A percentile compares a stretch with the other conserved stretches of the same genome.
phyloP scores from a whole-genome alignment of 805 yeast species.

The Candida takata region DNA sequence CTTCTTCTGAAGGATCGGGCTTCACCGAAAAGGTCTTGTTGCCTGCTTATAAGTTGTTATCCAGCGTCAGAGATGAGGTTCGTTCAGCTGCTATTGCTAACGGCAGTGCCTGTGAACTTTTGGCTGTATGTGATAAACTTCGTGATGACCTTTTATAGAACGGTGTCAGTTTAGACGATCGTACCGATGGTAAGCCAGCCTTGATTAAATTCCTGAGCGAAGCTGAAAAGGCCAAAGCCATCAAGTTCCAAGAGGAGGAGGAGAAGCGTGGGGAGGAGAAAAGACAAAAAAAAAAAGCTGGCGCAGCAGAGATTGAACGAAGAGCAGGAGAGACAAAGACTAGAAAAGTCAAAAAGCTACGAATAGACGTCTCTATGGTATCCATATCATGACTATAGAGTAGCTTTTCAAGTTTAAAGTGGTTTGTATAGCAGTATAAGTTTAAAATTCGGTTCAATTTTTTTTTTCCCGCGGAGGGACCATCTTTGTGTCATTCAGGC shows the following conservation, averaged over 20 bases:
- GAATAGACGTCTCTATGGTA: no score
- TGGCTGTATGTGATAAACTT: constrained; percentile 66
- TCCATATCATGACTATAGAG: no score
- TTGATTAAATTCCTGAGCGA: constrained; percentile 72
- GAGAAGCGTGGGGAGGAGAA: constrained; percentile 46
- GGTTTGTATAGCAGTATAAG: no score
- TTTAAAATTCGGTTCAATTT: no score
- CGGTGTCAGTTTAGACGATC: constrained; percentile 85
- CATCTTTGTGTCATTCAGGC: no score
- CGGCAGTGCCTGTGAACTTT: constrained; percentile 42
- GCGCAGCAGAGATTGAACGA: constrained; percentile 50
- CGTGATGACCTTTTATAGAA: constrained; percentile 66
- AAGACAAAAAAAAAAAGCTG: constrained; percentile 50
- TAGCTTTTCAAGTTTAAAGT: no score
- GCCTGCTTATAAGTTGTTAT: constrained; percentile 75
- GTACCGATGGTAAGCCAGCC: constrained; percentile 71
- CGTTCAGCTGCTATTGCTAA: constrained; percentile 65
- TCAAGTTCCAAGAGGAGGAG: constrained; percentile 50
- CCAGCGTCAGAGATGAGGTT: constrained; percentile 76
- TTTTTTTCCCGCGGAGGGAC: no score
- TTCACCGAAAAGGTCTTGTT: constrained; percentile 58
- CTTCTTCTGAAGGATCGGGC: constrained; percentile 17
- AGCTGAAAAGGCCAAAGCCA: constrained; percentile 60
- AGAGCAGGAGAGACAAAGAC: constrained; percentile 54
- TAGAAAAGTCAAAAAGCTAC: constrained; percentile 67